Evolutionary conservation across 1,284 basidiomycete genomes (phyloP), one percentile per base, ranked within the genome.

Genomic region (Tilletiopsis washingtonensis): DNA sequence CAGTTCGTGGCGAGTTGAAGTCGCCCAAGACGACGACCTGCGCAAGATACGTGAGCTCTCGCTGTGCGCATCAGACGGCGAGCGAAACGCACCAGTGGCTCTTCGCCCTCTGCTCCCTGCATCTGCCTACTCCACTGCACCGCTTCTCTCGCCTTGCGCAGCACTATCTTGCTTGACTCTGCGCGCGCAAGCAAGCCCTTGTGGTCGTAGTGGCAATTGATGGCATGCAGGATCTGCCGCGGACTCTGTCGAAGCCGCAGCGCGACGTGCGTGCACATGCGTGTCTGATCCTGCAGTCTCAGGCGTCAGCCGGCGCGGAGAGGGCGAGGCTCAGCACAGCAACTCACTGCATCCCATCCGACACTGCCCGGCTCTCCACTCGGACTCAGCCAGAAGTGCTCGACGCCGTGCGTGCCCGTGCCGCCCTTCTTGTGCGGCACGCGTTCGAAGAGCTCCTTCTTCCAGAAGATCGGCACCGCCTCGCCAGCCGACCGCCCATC

Each of bases 231-330:
- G 29, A 61, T 44, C 43, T 64, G 60, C 12, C 24, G 38, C 5
- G 57, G 53, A 1, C 47, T 56, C 1, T 20, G 3, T 14, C 40
- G 23, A 3, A 53, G 27, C 7, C 50, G 48, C 36, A 65, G 39
- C 15, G 56, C 56, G 34, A 65, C 56, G 26, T 65, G 63, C 14
- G 60, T 65, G 26, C 63, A 65, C 63, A 65, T 65, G 2, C 63
- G 12, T 1, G 63, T 65, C 27, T 61, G 29, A 1, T 40, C 19
- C 39, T 40, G 39, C 5, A 5, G 20, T 40, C 5, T 29, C 27
- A 29, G 27, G 7, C 27, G 14, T 6, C 27, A 14, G 6, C 27
- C 6, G 14, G 27, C 27, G 27, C 14, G 14, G 14, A 29, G 27
- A 29, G 27, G 6, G 6, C 27, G 7, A 29, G 7, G 27, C 27